Base-by-base conservation (phyloP, 345 rosid genomes). In the Lepidium africanum region DNA sequence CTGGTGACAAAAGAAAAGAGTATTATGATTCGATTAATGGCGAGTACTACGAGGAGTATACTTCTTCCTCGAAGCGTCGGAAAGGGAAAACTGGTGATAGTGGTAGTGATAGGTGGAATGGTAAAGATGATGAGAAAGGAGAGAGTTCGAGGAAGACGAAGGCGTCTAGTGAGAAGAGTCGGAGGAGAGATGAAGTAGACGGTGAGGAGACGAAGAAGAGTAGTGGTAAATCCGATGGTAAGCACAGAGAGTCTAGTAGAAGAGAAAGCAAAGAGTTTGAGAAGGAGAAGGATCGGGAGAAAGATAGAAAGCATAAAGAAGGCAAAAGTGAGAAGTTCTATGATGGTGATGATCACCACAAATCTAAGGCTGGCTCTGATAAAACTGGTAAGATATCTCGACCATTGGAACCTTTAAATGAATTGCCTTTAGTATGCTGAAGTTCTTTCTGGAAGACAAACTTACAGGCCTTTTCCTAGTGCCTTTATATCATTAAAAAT, bases 31-130 rank as follows among this genome's bases (percentile, higher is more conserved):
- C 87, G 2, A 74, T 81, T 10, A 85, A 84, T 68, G 97, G 89
- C 9, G 96, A 88, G 46, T 79, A 83, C 45, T 43, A 70, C 0
- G 96, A 85, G 65, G 97, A 87, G 47, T 75, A 78, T 62, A 67
- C 76, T 38, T 62, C 67, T 33, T 86, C 89, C n/a, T 84, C 85
- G 0, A 93, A 86, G 76, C 70, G 89, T 65, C 79, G 91, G 32
- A 94, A 80, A 69, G 96, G 84, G 55, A 82, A 79, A 67, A 67
- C 11, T 3, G 89, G 76, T 15, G 89, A 83, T 6, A 79, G 85
- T 9, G 87, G 56, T 59, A 82, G 43, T 25, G 96, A 88, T 67
- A 77, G 98, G 78, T 90, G 96, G 96, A 85, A 81, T 71, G 91
- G 90, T 3, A 85, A 92, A 2, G 87, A 81, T 4, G 92, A 82